A percentile compares a stretch with the other conserved stretches of the same genome.
Evolutionary conservation across 768 basidiomycete genomes (phyloP).

Genomic region (Hirschioporus abietinus): DNA sequence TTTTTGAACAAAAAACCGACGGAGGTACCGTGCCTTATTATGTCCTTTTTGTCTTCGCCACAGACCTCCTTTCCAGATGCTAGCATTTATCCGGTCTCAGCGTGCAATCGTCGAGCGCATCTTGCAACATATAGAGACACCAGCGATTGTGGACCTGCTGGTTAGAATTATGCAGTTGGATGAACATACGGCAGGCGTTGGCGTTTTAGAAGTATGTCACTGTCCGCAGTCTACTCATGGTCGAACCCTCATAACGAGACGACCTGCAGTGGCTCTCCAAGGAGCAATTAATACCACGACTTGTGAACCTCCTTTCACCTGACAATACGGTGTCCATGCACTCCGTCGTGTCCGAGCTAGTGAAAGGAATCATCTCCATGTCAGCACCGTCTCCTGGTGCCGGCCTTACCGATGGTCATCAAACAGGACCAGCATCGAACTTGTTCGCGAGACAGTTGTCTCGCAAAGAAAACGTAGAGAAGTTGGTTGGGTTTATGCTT

Average conservation of each 20-base stretch:
- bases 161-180: conserved; percentile 87
- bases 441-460: conserved; percentile 87
- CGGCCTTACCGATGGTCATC: conserved; percentile 62
- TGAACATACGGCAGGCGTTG: conserved; percentile 73
- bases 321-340: conserved; percentile 70
- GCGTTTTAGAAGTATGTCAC: conserved; percentile 79
- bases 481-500: conserved; percentile 72
- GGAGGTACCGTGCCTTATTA: conserved; percentile 50
- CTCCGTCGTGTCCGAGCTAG: conserved; percentile 80
- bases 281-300: conserved; percentile 73
- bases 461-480: conserved; percentile 59
- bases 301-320: conserved; percentile 82
- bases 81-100: conserved; percentile 83
- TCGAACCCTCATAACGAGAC: conserved; percentile 24
- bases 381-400: conserved; percentile 82
- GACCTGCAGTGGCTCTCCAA: conserved; percentile 77
- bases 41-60: not conserved
- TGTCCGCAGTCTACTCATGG: conserved; percentile 24
- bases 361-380: conserved; percentile 93
- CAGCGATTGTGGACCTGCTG: conserved; percentile 87
- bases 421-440: conserved; percentile 75
- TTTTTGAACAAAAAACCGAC: conserved; percentile 85
- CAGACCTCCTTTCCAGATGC: conserved; percentile 57
- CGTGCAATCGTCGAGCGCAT: conserved; percentile 78
- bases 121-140: conserved; percentile 79